phyloP scores from a whole-genome alignment of 176 grass and related monocot genomes.

The Dendrocalamus sinicus region DNA sequence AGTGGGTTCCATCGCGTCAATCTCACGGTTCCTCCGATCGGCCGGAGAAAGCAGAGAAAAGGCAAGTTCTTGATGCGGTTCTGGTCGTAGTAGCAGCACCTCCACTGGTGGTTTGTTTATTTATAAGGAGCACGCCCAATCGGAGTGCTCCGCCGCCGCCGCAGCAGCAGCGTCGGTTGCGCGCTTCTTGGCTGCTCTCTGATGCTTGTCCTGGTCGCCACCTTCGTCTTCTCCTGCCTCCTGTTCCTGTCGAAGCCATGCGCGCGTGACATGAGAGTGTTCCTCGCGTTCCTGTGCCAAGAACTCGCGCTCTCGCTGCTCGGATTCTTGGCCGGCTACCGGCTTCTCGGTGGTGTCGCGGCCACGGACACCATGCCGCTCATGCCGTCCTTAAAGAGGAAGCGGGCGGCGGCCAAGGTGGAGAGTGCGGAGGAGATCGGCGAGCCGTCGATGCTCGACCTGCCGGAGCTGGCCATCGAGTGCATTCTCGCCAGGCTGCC shows the following conservation, averaged over 20 bases:
- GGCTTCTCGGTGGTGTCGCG: constrained; percentile 39
- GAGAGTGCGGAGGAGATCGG: constrained; percentile 43
- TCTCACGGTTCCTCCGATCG: constrained; percentile 48
- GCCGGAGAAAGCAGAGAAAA: constrained; percentile 34
- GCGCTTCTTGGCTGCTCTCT: constrained; percentile 20
- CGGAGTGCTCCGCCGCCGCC: constrained; percentile 5
- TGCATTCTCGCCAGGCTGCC: constrained; percentile 80
- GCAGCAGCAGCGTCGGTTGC: not conserved
- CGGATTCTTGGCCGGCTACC: constrained; percentile 45
- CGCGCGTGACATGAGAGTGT: constrained; percentile 73
- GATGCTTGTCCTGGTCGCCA: constrained; percentile 77
- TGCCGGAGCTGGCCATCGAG: constrained; percentile 87
- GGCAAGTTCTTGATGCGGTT: constrained; percentile 45
- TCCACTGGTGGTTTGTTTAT: constrained; percentile 50
- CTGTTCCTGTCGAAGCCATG: constrained; percentile 74
- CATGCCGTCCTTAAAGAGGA: constrained; percentile 61
- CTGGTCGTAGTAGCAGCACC: constrained; percentile 36
- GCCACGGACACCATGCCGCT: constrained; percentile 34
- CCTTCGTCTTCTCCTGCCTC: constrained; percentile 62
- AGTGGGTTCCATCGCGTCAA: constrained; percentile 79
- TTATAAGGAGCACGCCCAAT: constrained; percentile 47
- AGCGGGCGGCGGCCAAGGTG: constrained; percentile 44
- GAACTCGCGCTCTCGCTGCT: constrained; percentile 51
- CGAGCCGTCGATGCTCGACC: constrained; percentile 70
- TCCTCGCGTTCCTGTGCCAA: constrained; percentile 61